Base-by-base conservation (phyloP, 2,329 filamentous ascomycete genomes). In the Ophiostoma fasciatum region DNA sequence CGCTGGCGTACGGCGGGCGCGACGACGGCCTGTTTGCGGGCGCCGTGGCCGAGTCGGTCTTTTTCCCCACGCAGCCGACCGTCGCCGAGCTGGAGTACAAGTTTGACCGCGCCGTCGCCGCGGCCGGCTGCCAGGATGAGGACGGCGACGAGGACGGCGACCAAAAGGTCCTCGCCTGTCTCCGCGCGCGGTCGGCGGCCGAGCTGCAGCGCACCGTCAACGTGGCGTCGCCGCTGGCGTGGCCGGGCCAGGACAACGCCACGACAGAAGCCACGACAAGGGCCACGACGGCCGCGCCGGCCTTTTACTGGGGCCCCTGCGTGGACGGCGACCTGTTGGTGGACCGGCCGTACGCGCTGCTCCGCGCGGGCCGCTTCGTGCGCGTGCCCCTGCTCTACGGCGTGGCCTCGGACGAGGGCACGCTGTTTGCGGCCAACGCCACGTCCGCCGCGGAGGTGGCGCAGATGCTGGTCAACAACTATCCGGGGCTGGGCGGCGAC, bases 221-320 rank as follows among this genome's bases (percentile, higher is more conserved):
- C 45, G 38, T 48, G 13, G 54, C 55, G 8, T 54, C 50, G 2
- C 47, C 58, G 2, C 67, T 65, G 25, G 55, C 58, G 0, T 58
- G 58, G 3, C 23, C 23, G 11, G 9, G 3, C 23, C 51, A 56
- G 4, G 41, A 46, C 3, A 46, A 42, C 8, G 38, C 43, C 2
- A 53, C 64, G 0, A n/a, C n/a, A n/a, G n/a, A n/a, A n/a, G n/a
- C n/a, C n/a, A n/a, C n/a, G n/a, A n/a, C n/a, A n/a, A n/a, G n/a
- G n/a, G 48, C 58, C 15, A 23, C 35, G 4, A 29, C 37, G 8
- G 30, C 5, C n/a, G 7, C 14, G 11, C 29, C 37, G 2, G 21
- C 28, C 0, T 70, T 67, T 45, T 68, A 66, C 51, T 71, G 61
- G 61, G 58, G 61, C 3, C 66, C 66, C 0, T 64, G 60, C 33